These are phyloP conservation scores for Ophiocordyceps unilateralis DNA, from an alignment of 2,329 filamentous ascomycete genomes.

Conservation along the genomic window DNA sequence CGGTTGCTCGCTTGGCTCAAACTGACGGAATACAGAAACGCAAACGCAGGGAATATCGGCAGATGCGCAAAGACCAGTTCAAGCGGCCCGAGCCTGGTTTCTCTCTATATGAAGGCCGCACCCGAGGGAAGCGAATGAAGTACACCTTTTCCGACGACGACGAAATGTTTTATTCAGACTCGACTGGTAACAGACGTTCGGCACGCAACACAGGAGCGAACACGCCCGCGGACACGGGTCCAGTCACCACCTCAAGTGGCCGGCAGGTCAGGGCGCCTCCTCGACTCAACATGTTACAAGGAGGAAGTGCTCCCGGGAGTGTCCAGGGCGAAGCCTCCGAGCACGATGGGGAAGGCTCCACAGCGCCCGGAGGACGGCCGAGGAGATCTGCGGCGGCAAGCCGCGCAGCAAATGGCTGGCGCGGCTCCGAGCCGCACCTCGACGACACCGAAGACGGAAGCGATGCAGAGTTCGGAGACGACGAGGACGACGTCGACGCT, in stretches of 20 bases:
- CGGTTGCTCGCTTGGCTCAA: background rate
- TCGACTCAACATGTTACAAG: conserved; percentile 45
- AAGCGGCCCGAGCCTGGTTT: conserved; percentile 74
- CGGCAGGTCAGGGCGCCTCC: conserved; percentile 60
- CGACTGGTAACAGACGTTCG: conserved; percentile 43
- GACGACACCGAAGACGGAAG: conserved; percentile 47
- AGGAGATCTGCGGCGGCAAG: conserved; percentile 31
- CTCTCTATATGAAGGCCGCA: conserved; percentile 89
- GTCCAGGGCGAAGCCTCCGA: conserved; percentile 26
- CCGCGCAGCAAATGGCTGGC: conserved; percentile 32
- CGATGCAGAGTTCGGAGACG: conserved; percentile 60
- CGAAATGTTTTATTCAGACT: conserved; percentile 50
- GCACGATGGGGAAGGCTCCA: conserved; percentile 19
- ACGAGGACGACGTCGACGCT: conserved; percentile 54
- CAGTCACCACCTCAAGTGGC: conserved; percentile 65
- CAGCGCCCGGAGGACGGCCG: conserved; percentile 30
- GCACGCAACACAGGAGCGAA: conserved; percentile 57
- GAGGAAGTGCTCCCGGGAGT: conserved; percentile 28
- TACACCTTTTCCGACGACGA: conserved; percentile 93
- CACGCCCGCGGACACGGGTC: conserved; percentile 51
- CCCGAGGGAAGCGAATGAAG: conserved; percentile 86
- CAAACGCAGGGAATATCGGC: conserved; percentile 78
- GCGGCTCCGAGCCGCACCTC: conserved; percentile 14
- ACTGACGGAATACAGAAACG: conserved; percentile 50
- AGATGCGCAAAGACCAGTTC: conserved; percentile 73